A percentile compares a stretch with the other conserved stretches of the same genome.
Evolutionary conservation across 2,329 filamentous ascomycete genomes (phyloP).

Genomic region (Aureobasidium mangrovei): DNA sequence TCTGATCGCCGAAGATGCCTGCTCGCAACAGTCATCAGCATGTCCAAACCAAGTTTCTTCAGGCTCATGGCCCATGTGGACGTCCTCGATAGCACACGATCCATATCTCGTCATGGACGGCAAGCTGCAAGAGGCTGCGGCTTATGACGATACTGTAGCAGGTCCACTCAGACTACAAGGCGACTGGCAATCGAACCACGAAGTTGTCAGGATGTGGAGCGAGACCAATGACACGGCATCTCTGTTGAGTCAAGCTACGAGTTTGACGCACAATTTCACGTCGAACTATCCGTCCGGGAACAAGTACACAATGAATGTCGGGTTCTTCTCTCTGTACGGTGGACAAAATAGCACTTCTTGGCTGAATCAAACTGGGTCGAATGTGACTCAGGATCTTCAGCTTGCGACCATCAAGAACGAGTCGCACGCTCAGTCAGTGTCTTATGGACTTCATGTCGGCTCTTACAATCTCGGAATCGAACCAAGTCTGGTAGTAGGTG

Average conservation of each 20-base stretch:
- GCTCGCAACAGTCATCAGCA: not conserved
- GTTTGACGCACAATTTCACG: slow-evolving; percentile 1
- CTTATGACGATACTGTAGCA: slow-evolving; percentile 6
- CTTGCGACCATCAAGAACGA: not conserved
- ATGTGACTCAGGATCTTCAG: not conserved
- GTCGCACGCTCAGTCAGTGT: not conserved
- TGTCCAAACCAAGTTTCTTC: not conserved
- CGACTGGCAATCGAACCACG: not conserved
- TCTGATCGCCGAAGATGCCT: not conserved
- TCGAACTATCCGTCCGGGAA: not conserved
- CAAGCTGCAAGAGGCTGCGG: not conserved
- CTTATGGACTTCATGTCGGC: not conserved
- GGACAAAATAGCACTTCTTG: not conserved
- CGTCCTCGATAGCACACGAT: not conserved
- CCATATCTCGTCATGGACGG: not conserved
- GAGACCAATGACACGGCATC: not conserved
- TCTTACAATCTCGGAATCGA: not conserved
- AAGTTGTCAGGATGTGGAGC: not conserved
- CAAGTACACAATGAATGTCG: slow-evolving; percentile 3
- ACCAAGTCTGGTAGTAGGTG: not conserved
- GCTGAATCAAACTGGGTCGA: not conserved
- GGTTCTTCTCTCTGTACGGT: slow-evolving; percentile 6
- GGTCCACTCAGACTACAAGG: not conserved
- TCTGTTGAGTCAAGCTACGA: not conserved
- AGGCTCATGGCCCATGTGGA: slow-evolving; percentile 3